Evolutionary conservation across 805 yeast species (phyloP).

Genomic region (Candida krabiensis): DNA sequence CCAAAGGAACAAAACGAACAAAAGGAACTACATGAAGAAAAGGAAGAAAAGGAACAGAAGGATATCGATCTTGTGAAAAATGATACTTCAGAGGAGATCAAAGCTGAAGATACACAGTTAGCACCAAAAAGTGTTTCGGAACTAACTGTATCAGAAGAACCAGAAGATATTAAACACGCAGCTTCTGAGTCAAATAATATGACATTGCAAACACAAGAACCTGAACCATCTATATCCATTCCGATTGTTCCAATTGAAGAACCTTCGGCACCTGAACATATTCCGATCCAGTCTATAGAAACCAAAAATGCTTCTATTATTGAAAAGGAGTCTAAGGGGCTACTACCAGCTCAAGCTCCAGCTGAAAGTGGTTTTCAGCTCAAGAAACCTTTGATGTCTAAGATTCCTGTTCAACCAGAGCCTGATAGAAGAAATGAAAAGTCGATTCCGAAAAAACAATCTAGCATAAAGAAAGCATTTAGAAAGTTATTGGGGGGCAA

Average conservation of each 20-base stretch:
- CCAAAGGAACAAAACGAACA: neutral
- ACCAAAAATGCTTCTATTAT: neutral
- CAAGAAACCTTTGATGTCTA: too few relatives aligned
- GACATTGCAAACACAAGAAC: neutral
- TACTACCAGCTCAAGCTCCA: too few relatives aligned
- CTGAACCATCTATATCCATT: neutral
- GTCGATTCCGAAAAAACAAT: too few relatives aligned
- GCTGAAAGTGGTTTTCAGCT: too few relatives aligned
- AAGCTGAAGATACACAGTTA: neutral
- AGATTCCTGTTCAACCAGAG: too few relatives aligned
- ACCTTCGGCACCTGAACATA: neutral
- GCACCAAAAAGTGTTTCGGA: neutral
- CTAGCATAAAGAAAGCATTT: constrained; percentile 7
- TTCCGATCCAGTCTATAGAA: neutral
- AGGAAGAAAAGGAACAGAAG: neutral
- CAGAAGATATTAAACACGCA: neutral
- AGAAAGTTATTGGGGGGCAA: constrained; percentile 7
- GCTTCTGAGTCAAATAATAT: neutral
- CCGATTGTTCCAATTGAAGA: neutral
- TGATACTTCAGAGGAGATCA: neutral
- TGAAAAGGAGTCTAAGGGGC: too few relatives aligned
- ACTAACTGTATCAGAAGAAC: too few relatives aligned
- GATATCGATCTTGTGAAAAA: too few relatives aligned
- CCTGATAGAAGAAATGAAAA: too few relatives aligned
- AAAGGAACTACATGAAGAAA: neutral